A percentile compares a stretch with the other conserved stretches of the same genome.
Evolutionary conservation across 768 basidiomycete genomes (phyloP).

Genomic region (Pleurotus giganteus): DNA sequence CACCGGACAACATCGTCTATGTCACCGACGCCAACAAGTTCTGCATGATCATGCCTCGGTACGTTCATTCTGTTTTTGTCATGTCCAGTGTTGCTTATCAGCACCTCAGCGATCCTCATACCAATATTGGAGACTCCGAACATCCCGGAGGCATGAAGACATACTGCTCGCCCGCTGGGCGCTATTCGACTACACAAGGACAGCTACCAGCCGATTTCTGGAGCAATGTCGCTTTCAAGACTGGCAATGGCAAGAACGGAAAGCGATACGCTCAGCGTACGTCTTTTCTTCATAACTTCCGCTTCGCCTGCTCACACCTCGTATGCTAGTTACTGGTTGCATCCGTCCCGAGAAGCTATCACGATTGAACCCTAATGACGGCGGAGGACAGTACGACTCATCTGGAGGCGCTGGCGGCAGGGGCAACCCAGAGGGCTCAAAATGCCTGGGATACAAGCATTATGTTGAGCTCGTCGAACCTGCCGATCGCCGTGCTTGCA

Average conservation of each 20-base stretch:
- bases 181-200: slow-evolving; percentile 41
- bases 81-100: slow-evolving; percentile 1
- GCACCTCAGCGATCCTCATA: slow-evolving; percentile 39
- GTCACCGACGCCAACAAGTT: slow-evolving; percentile 39
- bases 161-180: slow-evolving; percentile 47
- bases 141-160: slow-evolving; percentile 53
- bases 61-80: background rate
- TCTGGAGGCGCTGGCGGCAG: slow-evolving; percentile 48
- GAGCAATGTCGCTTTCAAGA: slow-evolving; percentile 45
- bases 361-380: slow-evolving; percentile 45
- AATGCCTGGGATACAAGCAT: slow-evolving; percentile 57
- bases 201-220: slow-evolving; percentile 46
- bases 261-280: slow-evolving; percentile 44
- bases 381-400: slow-evolving; percentile 59
- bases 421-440: slow-evolving; percentile 51
- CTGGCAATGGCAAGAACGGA: slow-evolving; percentile 38
- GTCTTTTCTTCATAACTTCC: slow-evolving; percentile 14
- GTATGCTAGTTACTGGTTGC: slow-evolving; percentile 50
- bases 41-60: slow-evolving; percentile 53
- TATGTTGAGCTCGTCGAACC: slow-evolving; percentile 62
- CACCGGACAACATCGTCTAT: slow-evolving; percentile 50
- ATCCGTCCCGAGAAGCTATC: slow-evolving; percentile 42
- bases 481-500: slow-evolving; percentile 47
- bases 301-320: background rate
- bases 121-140: slow-evolving; percentile 56